Evolutionary conservation across 306 rosid genomes (phyloP).

Genomic region (Erythrophleum fordii): DNA sequence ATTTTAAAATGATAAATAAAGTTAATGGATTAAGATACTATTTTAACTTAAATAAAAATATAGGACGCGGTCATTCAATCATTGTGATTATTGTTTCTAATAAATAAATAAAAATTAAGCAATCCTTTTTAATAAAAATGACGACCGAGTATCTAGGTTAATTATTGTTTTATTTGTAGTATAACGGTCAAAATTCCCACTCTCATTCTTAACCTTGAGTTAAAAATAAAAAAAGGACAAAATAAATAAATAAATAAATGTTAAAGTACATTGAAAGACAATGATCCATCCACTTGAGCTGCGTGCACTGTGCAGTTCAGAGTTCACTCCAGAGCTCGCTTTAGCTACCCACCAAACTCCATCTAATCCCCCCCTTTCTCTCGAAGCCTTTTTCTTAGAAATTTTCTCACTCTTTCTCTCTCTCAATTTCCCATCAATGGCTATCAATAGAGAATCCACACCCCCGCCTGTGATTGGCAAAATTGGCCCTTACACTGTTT

Average conservation of each 20-base stretch:
- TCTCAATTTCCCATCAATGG: constrained; percentile 55
- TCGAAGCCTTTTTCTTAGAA: not conserved
- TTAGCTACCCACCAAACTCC: not conserved
- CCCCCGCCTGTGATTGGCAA: constrained; percentile 93
- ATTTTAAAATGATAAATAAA: no score
- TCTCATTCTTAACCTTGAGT: constrained; percentile 13
- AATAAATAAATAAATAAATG: not conserved
- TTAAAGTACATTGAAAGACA: constrained; percentile 42
- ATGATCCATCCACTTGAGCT: constrained; percentile 47
- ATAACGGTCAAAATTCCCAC: no score
- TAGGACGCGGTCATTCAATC: no score
- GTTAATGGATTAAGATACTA: no score
- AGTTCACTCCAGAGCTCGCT: not conserved
- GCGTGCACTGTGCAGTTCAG: constrained; percentile 49
- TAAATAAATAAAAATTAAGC: no score
- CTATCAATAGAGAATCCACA: constrained; percentile 69
- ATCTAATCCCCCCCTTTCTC: not conserved
- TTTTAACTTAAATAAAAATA: no score
- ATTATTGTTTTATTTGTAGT: no score
- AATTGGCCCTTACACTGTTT: constrained; percentile 98
- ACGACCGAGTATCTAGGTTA: no score
- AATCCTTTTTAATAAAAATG: no score
- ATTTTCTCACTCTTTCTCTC: not conserved
- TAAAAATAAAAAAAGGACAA: constrained; percentile 31
- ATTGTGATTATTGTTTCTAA: no score